phyloP scores from a whole-genome alignment of 2,329 filamentous ascomycete species.

The Zopfia rhizophila region DNA sequence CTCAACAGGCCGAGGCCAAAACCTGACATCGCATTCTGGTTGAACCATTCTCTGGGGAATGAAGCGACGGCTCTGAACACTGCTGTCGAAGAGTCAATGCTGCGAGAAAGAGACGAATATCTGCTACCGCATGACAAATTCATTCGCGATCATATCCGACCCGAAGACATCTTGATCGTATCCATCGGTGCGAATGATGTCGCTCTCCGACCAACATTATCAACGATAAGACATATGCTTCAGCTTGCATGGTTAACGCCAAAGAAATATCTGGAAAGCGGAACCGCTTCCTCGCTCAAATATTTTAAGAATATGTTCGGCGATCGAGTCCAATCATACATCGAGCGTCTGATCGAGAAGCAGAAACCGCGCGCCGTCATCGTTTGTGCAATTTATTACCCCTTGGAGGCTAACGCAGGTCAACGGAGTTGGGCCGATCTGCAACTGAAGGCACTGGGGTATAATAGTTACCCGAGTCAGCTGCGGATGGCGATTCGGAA shows the following conservation, averaged over 20 bases:
- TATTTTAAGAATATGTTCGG: slow-evolving; percentile 49
- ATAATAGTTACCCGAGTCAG: slow-evolving; percentile 39
- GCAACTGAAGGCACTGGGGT: slow-evolving; percentile 43
- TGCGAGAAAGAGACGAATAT: slow-evolving; percentile 39
- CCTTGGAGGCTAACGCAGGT: slow-evolving; percentile 38
- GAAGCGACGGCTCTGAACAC: slow-evolving; percentile 49
- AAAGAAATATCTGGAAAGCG: slow-evolving; percentile 32
- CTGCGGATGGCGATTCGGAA: slow-evolving; percentile 45
- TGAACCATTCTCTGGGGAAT: slow-evolving; percentile 44
- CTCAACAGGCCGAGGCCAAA: slow-evolving; percentile 38
- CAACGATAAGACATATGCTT: slow-evolving; percentile 46
- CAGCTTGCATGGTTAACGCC: slow-evolving; percentile 43
- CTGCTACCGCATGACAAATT: slow-evolving; percentile 48
- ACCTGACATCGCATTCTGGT: slow-evolving; percentile 50
- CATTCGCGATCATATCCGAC: slow-evolving; percentile 44
- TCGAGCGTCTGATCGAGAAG: slow-evolving; percentile 33
- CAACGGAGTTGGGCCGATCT: slow-evolving; percentile 47
- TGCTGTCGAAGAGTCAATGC: slow-evolving; percentile 47
- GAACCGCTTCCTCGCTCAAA: slow-evolving; percentile 35
- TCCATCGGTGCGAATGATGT: slow-evolving; percentile 52
- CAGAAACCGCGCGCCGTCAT: slow-evolving; percentile 47
- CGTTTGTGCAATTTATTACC: slow-evolving; percentile 53
- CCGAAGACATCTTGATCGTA: slow-evolving; percentile 46
- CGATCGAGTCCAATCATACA: slow-evolving; percentile 38
- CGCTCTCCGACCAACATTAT: slow-evolving; percentile 37